These are phyloP conservation scores for Ceratocystis destructans DNA, from an alignment of 2,329 filamentous ascomycete genomes.

Conservation along the genomic window DNA sequence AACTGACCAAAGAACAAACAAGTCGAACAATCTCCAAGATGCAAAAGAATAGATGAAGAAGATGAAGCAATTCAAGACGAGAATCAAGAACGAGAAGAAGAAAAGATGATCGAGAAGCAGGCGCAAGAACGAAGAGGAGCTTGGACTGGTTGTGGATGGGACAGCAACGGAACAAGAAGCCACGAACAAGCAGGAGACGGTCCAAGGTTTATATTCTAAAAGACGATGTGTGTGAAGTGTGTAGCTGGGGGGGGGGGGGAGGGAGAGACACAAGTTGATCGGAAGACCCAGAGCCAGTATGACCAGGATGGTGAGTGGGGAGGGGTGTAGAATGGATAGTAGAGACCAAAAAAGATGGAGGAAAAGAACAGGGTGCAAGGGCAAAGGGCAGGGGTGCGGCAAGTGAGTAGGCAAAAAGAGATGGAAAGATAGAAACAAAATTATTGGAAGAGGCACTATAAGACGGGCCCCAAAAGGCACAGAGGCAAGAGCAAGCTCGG, in stretches of 20 bases:
- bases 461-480: background rate
- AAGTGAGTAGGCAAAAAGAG: background rate
- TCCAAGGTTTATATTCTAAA: constrained; percentile 18
- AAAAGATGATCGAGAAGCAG: background rate
- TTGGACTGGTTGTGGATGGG: constrained; percentile 13
- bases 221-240: background rate
- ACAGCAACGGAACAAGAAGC: constrained; percentile 12
- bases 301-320: background rate
- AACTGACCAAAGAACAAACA: background rate
- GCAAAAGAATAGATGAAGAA: background rate
- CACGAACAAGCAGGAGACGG: constrained; percentile 9
- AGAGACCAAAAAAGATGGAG: background rate
- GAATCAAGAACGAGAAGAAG: background rate
- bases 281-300: background rate
- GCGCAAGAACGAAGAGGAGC: constrained; percentile 10
- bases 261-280: background rate
- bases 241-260: no score
- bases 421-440: background rate
- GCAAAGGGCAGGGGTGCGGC: background rate
- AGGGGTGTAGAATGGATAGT: background rate
- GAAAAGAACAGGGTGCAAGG: background rate
- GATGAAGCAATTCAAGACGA: background rate
- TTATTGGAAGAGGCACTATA: background rate
- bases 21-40: background rate
- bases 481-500: background rate